Evolutionary conservation across 169 alveolate genomes (phyloP), one percentile per base, ranked within the genome.

Genomic region (Plasmodium gonderi): DNA sequence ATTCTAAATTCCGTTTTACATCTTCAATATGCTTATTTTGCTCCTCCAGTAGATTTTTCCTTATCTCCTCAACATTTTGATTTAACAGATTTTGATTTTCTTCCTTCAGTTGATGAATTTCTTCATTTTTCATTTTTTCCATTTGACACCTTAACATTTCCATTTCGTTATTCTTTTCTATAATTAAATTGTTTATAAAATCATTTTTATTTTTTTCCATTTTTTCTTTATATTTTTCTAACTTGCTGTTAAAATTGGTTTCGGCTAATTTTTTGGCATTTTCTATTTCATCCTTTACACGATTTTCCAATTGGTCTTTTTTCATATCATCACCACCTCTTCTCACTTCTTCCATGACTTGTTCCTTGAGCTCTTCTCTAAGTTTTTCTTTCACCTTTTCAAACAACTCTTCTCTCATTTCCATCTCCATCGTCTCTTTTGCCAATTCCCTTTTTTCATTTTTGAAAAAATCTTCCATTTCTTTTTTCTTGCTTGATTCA

Each of bases 151-250:
- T 44, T 8, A 90, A 17, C 1, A 11, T 49, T 44, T 90, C 91
- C 11, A 90, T 33, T 36, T 90, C 94, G 20, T 67, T 65, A 51
- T 90, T 90, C 20, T 90, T 90, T 42, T 90, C 91, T 38, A 90
- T 78, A 36, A 77, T 76, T 44, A 90, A 38, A 78, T 68, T 76
- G 40, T 90, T 90, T 65, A 90, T 90, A 69, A 90, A 90, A 17
- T 77, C 91, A 65, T 90, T 90, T 68, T 90, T 90, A 64, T 64
- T 79, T 65, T 90, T 79, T 69, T 90, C 94, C 23, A 77, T 44
- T 47, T 78, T 64, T 44, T 90, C 94, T 90, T 90, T 90, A 67
- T 78, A 90, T 72, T 90, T 77, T 78, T 90, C 94, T 11, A 90
- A 69, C 42, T 65, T 90, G 4, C 47, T 31, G 60, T 90, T 64